Evolutionary conservation across 306 rosid species (phyloP).

Genomic region (Trifolium subterraneum): DNA sequence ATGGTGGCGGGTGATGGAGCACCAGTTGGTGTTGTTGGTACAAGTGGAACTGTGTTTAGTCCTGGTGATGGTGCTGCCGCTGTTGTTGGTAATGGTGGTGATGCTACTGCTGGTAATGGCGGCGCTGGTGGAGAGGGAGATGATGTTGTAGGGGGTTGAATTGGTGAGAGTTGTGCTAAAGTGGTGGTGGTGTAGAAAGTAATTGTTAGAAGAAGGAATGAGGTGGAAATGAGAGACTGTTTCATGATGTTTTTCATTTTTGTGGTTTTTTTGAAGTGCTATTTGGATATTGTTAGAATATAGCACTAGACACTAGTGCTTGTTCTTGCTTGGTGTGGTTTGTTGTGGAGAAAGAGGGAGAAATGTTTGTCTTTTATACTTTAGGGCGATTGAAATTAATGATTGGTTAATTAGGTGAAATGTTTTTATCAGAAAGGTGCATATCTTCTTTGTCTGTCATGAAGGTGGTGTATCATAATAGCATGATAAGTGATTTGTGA

Average conservation of each 20-base stretch:
- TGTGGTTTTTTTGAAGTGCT: neutral
- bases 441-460: constrained; percentile 30
- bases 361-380: constrained; percentile 38
- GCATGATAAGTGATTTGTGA: constrained; percentile 27
- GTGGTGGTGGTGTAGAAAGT: constrained; percentile 39
- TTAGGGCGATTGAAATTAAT: neutral
- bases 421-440: constrained; percentile 36
- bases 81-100: constrained; percentile 33
- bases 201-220: constrained; percentile 43
- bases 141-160: constrained; percentile 49
- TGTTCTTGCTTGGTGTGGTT: constrained; percentile 2
- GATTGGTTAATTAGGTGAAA: constrained; percentile 36
- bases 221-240: constrained; percentile 39
- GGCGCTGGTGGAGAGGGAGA: constrained; percentile 38
- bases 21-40: constrained; percentile 45
- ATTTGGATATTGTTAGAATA: constrained; percentile 2
- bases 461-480: constrained; percentile 42
- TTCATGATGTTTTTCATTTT: constrained; percentile 42
- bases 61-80: constrained; percentile 50
- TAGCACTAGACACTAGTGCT: neutral
- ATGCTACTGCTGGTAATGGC: constrained; percentile 2
- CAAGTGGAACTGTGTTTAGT: constrained; percentile 41
- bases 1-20: constrained; percentile 53
- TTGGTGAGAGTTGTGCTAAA: constrained; percentile 50
- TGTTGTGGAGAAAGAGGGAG: constrained; percentile 38